phyloP scores from a whole-genome alignment of 192 early-diverging fungal genomes.

The Kickxella alabastrina region DNA sequence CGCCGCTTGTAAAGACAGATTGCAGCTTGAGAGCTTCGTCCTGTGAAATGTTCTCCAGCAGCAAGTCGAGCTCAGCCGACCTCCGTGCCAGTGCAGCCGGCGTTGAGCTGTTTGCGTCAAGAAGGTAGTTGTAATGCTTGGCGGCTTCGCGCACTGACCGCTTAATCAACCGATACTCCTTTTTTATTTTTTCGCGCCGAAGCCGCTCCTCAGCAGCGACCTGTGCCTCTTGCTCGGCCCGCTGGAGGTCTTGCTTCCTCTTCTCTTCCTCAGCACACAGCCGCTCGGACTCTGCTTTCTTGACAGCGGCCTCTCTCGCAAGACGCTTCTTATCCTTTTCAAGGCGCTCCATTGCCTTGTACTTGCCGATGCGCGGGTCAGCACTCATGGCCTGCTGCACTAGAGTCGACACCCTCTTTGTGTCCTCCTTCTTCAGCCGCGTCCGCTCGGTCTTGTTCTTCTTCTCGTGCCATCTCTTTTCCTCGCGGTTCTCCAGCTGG shows the following conservation, averaged over 20 bases:
- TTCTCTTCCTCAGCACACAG: slow-evolving; percentile 18
- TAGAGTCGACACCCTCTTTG: slow-evolving; percentile 59
- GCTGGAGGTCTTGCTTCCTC: background rate
- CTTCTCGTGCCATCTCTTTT: slow-evolving; percentile 69
- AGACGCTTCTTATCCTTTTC: slow-evolving; percentile 41
- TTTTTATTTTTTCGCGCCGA: slow-evolving; percentile 35
- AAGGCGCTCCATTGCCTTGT: slow-evolving; percentile 65
- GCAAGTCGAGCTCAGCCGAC: slow-evolving; percentile 52
- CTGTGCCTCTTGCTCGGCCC: slow-evolving; percentile 28
- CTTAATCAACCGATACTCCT: slow-evolving; percentile 26
- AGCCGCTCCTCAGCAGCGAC: slow-evolving; percentile 35
- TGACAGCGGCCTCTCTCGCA: slow-evolving; percentile 29
- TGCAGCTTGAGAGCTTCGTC: slow-evolving; percentile 39
- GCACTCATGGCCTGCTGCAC: slow-evolving; percentile 63
- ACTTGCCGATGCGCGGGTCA: slow-evolving; percentile 72
- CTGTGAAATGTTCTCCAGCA: slow-evolving; percentile 53
- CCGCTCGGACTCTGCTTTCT: slow-evolving; percentile 26
- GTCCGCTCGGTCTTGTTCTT: slow-evolving; percentile 71
- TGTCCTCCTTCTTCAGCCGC: slow-evolving; percentile 81
- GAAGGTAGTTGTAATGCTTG: slow-evolving; percentile 52
- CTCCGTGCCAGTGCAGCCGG: background rate
- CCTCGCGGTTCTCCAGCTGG: slow-evolving; percentile 67
- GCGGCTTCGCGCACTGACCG: slow-evolving; percentile 47
- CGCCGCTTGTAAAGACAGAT: slow-evolving; percentile 14
- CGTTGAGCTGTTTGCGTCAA: background rate